These are phyloP conservation scores for Aspergillus hancockii DNA, from an alignment of 495 filamentous ascomycete genomes.

Conservation along the genomic window DNA sequence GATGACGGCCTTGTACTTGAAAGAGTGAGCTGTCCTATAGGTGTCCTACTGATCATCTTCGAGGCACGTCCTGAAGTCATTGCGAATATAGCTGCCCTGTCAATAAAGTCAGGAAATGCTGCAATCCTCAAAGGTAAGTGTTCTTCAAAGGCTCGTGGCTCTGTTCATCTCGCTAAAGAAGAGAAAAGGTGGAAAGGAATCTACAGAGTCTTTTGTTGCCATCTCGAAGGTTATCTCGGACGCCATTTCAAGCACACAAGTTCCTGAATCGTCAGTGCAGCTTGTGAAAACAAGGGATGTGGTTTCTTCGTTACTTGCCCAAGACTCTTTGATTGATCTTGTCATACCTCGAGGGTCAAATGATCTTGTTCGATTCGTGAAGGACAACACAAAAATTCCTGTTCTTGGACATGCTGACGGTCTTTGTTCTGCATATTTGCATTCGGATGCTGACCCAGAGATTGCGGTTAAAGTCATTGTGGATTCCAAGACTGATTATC, in stretches of 20 bases:
- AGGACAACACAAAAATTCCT: conserved; percentile 87
- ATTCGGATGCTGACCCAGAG: conserved; percentile 69
- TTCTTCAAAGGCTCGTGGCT: not conserved
- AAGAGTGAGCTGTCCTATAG: conserved; percentile 89
- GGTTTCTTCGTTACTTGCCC: conserved; percentile 77
- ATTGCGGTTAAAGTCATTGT: conserved; percentile 77
- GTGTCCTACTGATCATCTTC: conserved; percentile 95
- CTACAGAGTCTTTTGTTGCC: conserved; percentile 84
- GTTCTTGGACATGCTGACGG: conserved; percentile 97
- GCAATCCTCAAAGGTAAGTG: conserved; percentile 86
- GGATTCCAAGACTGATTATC: conserved; percentile 91
- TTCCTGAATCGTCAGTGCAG: conserved; percentile 86
- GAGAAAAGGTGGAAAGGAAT: conserved; percentile 83
- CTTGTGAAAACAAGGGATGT: conserved; percentile 89
- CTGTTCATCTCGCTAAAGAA: conserved; percentile 8
- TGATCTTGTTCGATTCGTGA: conserved; percentile 88
- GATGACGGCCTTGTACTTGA: conserved; percentile 85
- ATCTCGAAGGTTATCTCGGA: conserved; percentile 84
- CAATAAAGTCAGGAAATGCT: conserved; percentile 96
- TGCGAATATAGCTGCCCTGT: conserved; percentile 95
- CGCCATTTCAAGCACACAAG: conserved; percentile 71
- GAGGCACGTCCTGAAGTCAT: conserved; percentile 98
- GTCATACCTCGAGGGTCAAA: conserved; percentile 94
- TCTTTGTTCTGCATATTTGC: conserved; percentile 86
- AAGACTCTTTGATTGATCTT: conserved; percentile 87